Percentiles rank a stretch among this genome's conserved stretches.
These are phyloP conservation scores for Fraxinus nigra DNA, from an alignment of 305 asterid species.

Conservation along the genomic window DNA sequence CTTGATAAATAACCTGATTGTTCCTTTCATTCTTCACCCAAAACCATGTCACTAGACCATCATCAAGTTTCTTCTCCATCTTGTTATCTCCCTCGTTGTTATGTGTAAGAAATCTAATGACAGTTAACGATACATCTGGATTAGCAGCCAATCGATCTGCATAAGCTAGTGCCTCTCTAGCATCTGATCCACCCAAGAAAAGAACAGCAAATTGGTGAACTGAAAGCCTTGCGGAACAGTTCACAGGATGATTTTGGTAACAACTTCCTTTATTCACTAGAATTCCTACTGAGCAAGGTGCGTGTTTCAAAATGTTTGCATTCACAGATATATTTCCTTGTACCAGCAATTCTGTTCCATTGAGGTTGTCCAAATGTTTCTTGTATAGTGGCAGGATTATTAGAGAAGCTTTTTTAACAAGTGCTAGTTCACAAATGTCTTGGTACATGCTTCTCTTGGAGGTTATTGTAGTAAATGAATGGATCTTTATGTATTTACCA, in stretches of 20 bases:
- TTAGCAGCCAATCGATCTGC: conserved; percentile 58
- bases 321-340: conserved; percentile 33
- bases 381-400: conserved; percentile 51
- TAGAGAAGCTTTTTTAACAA: conserved; percentile 53
- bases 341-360: conserved; percentile 10
- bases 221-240: conserved; percentile 19
- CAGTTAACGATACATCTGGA: conserved; percentile 49
- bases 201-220: conserved; percentile 45
- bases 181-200: conserved; percentile 82
- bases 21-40: conserved; percentile 83
- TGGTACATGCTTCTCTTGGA: conserved; percentile 62
- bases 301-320: conserved; percentile 47
- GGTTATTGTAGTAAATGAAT: conserved; percentile 51
- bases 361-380: conserved; percentile 13
- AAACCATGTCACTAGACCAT: conserved; percentile 71
- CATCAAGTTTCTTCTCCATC: conserved; percentile 79
- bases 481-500: conserved; percentile 39
- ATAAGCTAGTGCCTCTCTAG: conserved; percentile 71
- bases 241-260: conserved; percentile 15
- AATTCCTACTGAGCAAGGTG: conserved; percentile 83
- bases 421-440: conserved; percentile 75
- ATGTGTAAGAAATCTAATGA: conserved; percentile 53
- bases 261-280: conserved; percentile 39
- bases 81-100: conserved; percentile 40
- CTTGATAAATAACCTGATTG: conserved; percentile 47